Percentiles rank a stretch among this genome's conserved stretches.
phyloP scores from a whole-genome alignment of 2,329 filamentous ascomycete genomes.

The Trichoderma polysporum region DNA sequence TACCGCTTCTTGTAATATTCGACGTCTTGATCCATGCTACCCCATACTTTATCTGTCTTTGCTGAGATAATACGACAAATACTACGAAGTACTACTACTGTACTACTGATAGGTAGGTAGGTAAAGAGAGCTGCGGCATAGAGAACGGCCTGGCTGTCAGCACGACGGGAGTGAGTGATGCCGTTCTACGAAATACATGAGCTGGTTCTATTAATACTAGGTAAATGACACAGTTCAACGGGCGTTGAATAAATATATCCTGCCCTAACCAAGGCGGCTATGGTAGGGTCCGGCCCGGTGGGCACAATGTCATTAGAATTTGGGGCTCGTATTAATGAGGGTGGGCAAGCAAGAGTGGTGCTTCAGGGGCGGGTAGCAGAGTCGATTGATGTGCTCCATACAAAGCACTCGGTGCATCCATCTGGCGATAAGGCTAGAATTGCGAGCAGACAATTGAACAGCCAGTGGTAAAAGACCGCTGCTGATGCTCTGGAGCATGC shows the following conservation, averaged over 20 bases:
- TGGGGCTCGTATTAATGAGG: conserved; percentile 17
- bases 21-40: conserved; percentile 16
- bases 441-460: neutral
- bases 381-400: neutral
- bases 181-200: neutral
- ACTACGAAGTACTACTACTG: neutral
- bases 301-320: conserved; percentile 3
- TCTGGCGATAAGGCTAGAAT: neutral
- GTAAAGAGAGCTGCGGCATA: neutral
- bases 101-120: neutral
- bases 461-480: neutral
- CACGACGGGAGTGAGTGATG: neutral
- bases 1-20: neutral
- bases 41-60: conserved; percentile 3
- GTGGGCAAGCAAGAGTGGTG: conserved; percentile 8
- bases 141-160: neutral
- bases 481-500: neutral
- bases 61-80: neutral
- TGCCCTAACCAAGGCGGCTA: neutral
- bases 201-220: neutral
- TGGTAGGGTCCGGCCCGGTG: neutral
- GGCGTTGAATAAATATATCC: neutral
- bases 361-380: conserved; percentile 15
- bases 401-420: neutral
- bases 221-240: neutral